A percentile compares a stretch with the other conserved stretches of the same genome.
Evolutionary conservation across 306 rosid species (phyloP).

Genomic region (Vigna unguiculata): DNA sequence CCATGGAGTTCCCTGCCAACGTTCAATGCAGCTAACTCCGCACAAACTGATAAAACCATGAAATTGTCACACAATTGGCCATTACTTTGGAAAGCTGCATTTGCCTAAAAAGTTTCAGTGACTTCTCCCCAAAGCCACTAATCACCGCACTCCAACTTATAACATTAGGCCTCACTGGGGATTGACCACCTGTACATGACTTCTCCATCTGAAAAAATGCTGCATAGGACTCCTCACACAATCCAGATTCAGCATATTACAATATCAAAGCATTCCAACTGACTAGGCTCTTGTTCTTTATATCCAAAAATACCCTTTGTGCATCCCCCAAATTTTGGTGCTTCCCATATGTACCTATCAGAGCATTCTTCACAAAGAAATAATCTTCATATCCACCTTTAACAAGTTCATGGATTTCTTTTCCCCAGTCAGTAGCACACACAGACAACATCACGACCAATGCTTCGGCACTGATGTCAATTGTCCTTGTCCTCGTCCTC

Average conservation of each 20-base stretch:
- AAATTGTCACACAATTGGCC: no score
- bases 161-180: conserved; percentile 65
- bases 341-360: conserved; percentile 73
- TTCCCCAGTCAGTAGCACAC: conserved; percentile 67
- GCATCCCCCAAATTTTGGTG: conserved; percentile 49
- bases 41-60: no score
- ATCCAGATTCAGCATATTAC: conserved; percentile 74
- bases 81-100: no score
- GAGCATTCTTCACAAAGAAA: conserved; percentile 75
- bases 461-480: conserved; percentile 69
- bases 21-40: no score
- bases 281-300: conserved; percentile 65
- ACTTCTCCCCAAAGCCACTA: conserved; percentile 65
- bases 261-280: conserved; percentile 91
- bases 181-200: conserved; percentile 36
- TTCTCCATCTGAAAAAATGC: conserved; percentile 61
- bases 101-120: no score
- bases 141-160: conserved; percentile 88
- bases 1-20: conserved; percentile 83
- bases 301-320: conserved; percentile 52
- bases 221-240: conserved; percentile 72
- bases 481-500: conserved; percentile 59
- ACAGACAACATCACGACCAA: conserved; percentile 80
- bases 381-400: conserved; percentile 82
- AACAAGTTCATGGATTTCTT: conserved; percentile 68